Base-by-base conservation (phyloP, 331 rosid species). In the Prunus yedoensis region DNA sequence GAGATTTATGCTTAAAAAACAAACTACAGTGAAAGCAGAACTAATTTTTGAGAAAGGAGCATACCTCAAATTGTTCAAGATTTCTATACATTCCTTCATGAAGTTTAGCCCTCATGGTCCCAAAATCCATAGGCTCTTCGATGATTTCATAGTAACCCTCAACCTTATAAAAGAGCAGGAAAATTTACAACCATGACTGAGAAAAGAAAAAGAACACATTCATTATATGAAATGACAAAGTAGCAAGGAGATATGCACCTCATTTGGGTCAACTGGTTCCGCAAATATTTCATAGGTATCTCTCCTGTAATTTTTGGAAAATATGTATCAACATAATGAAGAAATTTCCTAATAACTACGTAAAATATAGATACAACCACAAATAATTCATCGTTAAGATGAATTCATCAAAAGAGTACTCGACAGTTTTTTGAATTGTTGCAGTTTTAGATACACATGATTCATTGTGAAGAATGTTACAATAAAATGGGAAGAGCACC, bases 71-170 rank as follows among this genome's bases (percentile, higher is more conserved):
- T 72, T 91, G 80, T 70, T 84, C 86, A 51, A 89, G 80, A 76
- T 50, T 87, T 74, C 35, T 69, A 32, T 91, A 91, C 88, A 86
- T 85, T 72, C 90, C 92, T 71, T 91, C 92, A 28, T 91, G 92
- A 64, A 91, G 83, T 82, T 91, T 91, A 65, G 96, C 96, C 77
- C 96, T 89, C 92, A 89, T 87, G 62, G 94, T 91, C 68, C 94
- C 94, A 74, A 89, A 89, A 87, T 91, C 96, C 96, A 89, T 91
- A 64, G 96, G 96, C 61, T 87, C 86, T 79, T 87, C 51, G 20
- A 89, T 84, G 70, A 86, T 81, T 47, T 66, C 73, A 53, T 84
- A 87, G 79, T 91, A 91, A 68, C 87, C 86, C 67, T 83, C 87
- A 79, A 87, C 96, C 94, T 91, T 46, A n/a, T 23, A 50, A 50